These are phyloP conservation scores for Solanum hybrid DNA, from an alignment of 305 asterid species.

Conservation along the genomic window DNA sequence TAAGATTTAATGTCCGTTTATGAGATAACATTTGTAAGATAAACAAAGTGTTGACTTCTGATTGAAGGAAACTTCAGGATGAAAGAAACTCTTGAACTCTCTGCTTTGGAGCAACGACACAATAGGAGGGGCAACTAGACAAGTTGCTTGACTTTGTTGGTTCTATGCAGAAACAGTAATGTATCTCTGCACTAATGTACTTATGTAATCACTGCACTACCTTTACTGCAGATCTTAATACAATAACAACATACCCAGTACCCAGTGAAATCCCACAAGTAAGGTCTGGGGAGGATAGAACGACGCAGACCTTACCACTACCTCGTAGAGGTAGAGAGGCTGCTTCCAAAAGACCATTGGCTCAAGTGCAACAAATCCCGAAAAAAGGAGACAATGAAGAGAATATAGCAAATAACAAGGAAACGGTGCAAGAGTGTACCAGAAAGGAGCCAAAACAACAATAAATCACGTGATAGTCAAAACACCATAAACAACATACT, in stretches of 20 bases:
- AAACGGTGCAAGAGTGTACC: not conserved
- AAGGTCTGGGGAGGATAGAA: not conserved
- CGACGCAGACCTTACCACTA: not conserved
- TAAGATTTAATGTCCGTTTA: not conserved
- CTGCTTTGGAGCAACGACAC: not conserved
- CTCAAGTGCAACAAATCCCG: not conserved
- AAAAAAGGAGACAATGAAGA: not conserved
- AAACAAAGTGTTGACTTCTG: not conserved
- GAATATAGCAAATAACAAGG: not conserved
- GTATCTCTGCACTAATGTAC: not conserved
- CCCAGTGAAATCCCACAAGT: not conserved
- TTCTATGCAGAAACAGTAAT: not conserved
- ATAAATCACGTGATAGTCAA: not conserved
- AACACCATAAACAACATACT: not conserved
- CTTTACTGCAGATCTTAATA: not conserved
- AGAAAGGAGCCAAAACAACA: not conserved
- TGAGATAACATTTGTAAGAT: not conserved
- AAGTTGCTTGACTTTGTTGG: not conserved
- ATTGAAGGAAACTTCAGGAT: not conserved
- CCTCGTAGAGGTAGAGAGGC: not conserved
- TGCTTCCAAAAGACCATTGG: not conserved
- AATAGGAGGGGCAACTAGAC: not conserved
- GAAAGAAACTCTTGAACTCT: not conserved
- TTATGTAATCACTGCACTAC: not conserved
- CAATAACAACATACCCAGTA: not conserved